A percentile compares a stretch with the other conserved stretches of the same genome.
Evolutionary conservation across 2,329 filamentous ascomycete species (phyloP).

Genomic region (Nigrograna mackinnonii): DNA sequence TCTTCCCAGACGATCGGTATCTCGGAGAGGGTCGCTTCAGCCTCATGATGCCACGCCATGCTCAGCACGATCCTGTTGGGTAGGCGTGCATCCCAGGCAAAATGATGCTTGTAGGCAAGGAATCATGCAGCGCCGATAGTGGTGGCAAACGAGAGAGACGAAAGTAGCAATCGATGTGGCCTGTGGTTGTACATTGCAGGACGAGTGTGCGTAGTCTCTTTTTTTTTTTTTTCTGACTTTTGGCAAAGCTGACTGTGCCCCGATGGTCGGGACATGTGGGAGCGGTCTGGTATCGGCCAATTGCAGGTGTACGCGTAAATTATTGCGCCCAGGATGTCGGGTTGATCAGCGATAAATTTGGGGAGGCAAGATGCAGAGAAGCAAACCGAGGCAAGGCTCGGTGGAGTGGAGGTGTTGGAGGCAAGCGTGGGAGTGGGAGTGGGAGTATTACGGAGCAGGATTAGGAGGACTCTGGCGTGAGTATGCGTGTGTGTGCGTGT

Average conservation of each 20-base stretch:
- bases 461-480: neutral
- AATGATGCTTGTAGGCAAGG: neutral
- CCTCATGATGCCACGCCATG: neutral
- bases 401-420: neutral
- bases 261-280: neutral
- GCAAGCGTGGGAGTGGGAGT: neutral
- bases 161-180: neutral
- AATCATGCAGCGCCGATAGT: neutral
- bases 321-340: constrained; percentile 2
- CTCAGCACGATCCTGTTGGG: neutral
- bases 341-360: constrained; percentile 7
- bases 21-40: neutral
- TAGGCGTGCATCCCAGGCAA: neutral
- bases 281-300: neutral
- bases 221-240: neutral
- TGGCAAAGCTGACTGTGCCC: neutral
- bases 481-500: neutral
- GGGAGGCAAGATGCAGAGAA: constrained; percentile 6
- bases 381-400: neutral
- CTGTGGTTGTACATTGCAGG: neutral
- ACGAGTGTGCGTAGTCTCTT: neutral
- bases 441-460: neutral
- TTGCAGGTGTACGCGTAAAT: neutral
- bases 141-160: neutral
- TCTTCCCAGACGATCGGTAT: constrained; percentile 9